Evolutionary conservation across 495 filamentous ascomycete species (phyloP), one percentile per base, ranked within the genome.

Genomic region (Podospora pseudocomata): DNA sequence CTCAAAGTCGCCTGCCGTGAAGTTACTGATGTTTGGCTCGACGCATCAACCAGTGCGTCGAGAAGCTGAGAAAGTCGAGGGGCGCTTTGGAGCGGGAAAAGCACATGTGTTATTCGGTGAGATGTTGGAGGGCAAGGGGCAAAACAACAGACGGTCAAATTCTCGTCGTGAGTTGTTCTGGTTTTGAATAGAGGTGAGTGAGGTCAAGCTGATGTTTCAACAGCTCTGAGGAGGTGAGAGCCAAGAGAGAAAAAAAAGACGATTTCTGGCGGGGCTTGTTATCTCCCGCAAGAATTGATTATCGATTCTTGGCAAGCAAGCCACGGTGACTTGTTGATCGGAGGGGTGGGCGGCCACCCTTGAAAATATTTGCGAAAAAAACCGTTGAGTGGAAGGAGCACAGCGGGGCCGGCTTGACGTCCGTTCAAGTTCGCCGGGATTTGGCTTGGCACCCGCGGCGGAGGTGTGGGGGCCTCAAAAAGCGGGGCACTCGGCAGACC

Each of bases 1-100:
- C 84, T 83, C 77, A 71, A 86, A 86, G 84, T 86, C 84, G 84
- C 83, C 73, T 82, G 82, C 80, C 69, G 72, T 65, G 58, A 68
- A 70, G 63, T 72, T 78, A 78, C 74, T 75, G 75, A 66, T 68
- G 72, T 70, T 26, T 68, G 65, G 63, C 64, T 71, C 73, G 77
- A 72, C 76, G 75, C 77, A 78, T 77, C 57, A 30, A 76, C 32
- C 60, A 27, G 56, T 65, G 71, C 68, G 74, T 72, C 75, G 74
- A 76, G 60, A 61, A 70, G 65, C 58, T 59, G 69, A 70, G 65
- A 30, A 62, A 65, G 70, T 61, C 39, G 65, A 67, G 58, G 64
- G 67, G 58, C 23, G 65, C 30, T 34, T 49, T 49, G 39, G 70
- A 71, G 70, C 58, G 65, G 26, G 68, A 26, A 68, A 18, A 44